These are phyloP conservation scores for bread wheat (Triticum aestivum) DNA, from an alignment of 176 grass and related monocot genomes.

Conservation along the genomic window DNA sequence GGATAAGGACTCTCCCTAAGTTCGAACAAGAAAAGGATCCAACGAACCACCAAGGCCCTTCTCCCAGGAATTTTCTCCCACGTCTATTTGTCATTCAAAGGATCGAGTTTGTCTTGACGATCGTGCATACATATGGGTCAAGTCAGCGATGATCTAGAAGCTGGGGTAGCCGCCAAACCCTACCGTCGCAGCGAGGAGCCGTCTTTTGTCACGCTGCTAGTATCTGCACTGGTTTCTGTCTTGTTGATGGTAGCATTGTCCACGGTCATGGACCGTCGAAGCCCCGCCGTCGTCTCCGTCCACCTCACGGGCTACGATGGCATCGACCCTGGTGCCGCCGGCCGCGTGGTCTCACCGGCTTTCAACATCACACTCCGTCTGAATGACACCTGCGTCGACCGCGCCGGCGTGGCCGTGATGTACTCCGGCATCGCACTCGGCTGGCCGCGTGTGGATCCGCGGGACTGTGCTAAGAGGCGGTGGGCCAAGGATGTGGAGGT, in stretches of 20 bases:
- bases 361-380: conserved; percentile 30
- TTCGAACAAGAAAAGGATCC: too few species aligned
- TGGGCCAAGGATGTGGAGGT: conserved; percentile 11
- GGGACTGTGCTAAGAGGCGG: conserved; percentile 18
- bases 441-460: conserved; percentile 28
- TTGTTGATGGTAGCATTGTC: background rate
- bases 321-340: conserved; percentile 25
- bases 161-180: background rate
- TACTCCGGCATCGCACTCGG: conserved; percentile 39
- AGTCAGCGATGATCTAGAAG: background rate
- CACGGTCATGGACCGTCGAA: background rate
- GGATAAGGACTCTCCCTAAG: background rate
- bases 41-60: background rate
- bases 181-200: background rate
- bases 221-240: background rate
- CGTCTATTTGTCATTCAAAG: background rate
- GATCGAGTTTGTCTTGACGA: background rate
- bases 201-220: too few species aligned
- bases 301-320: conserved; percentile 15
- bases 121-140: background rate
- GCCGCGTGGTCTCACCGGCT: conserved; percentile 18
- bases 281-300: background rate
- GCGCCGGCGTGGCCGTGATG: background rate
- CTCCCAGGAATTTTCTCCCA: background rate
- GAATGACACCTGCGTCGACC: conserved; percentile 26